These are phyloP conservation scores for Ustilago xerochloae DNA, from an alignment of 1,284 basidiomycete genomes.

Conservation along the genomic window DNA sequence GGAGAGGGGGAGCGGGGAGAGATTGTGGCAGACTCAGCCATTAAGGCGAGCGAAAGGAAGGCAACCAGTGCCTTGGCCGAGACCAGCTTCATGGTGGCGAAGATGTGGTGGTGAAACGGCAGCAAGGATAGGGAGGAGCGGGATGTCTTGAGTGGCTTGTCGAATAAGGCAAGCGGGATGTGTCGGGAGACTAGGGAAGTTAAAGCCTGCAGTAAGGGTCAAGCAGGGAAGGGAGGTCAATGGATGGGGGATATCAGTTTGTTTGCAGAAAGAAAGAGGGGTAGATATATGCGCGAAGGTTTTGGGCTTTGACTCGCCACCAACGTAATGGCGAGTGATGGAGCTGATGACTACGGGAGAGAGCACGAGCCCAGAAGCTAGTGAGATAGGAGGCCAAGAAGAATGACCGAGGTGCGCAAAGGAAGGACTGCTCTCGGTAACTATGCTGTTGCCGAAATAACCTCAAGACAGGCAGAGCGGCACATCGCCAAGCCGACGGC, in stretches of 20 bases:
- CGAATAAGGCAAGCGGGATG: not conserved
- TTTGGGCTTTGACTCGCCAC: too few relatives aligned
- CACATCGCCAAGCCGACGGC: not conserved
- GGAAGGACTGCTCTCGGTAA: too few relatives aligned
- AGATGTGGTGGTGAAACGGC: not conserved
- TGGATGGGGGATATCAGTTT: slow-evolving; percentile 23
- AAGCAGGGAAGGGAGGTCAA: not conserved
- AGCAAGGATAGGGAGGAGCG: not conserved
- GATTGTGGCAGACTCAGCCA: slow-evolving; percentile 35
- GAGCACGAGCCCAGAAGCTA: slow-evolving; percentile 1
- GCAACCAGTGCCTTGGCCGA: slow-evolving; percentile 45
- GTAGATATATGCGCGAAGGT: slow-evolving; percentile 13
- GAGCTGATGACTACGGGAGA: too few relatives aligned
- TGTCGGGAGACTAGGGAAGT: not conserved
- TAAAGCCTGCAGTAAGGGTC: too few relatives aligned
- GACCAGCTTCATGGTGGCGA: slow-evolving; percentile 28
- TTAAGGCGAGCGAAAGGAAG: slow-evolving; percentile 40
- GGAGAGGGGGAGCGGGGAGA: slow-evolving; percentile 10
- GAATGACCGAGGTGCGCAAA: too few relatives aligned
- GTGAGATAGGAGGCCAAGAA: too few relatives aligned
- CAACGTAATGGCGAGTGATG: too few relatives aligned
- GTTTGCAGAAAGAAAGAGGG: slow-evolving; percentile 1
- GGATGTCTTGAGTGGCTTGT: not conserved
- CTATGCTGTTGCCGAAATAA: too few relatives aligned
- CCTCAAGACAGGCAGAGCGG: too few relatives aligned